Percentiles rank a stretch among this genome's conserved stretches.
phyloP scores from a whole-genome alignment of 179 eudicot species.

The Camellia oleifera region DNA sequence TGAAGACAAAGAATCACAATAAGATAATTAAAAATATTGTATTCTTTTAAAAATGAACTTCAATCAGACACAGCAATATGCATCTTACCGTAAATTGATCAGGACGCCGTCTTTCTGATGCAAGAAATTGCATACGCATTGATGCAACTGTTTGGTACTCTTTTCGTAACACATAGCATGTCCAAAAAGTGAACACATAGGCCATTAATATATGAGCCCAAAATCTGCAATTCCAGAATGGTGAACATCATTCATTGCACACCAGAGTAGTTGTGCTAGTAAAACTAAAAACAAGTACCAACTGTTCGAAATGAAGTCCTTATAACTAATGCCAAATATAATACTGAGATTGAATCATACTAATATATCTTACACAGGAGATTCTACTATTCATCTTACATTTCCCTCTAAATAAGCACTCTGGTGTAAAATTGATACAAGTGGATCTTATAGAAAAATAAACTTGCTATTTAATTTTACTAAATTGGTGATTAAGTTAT shows the following conservation, averaged over 20 bases:
- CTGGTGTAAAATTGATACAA: constrained; percentile 1
- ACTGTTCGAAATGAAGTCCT: not conserved
- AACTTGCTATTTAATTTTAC: not conserved
- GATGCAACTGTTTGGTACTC: constrained; percentile 73
- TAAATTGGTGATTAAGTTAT: not conserved
- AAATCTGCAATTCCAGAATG: constrained; percentile 50
- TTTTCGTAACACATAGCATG: constrained; percentile 63
- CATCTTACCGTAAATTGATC: constrained; percentile 87
- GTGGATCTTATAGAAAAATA: not conserved
- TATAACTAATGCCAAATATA: not conserved
- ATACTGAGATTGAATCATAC: not conserved
- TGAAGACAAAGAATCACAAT: not conserved
- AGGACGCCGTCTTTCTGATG: constrained; percentile 82
- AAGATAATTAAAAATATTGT: not conserved
- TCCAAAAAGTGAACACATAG: constrained; percentile 81
- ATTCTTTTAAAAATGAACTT: not conserved
- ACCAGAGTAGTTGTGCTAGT: not conserved
- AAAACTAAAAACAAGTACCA: not conserved
- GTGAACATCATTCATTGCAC: constrained; percentile 11
- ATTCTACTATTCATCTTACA: not conserved
- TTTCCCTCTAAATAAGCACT: not conserved
- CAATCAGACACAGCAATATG: not conserved
- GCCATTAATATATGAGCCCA: constrained; percentile 86
- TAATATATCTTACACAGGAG: not conserved
- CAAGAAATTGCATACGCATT: constrained; percentile 88